A percentile compares a stretch with the other conserved stretches of the same genome.
Conservation (phyloP, 2,329 filamentous ascomycete species). For the Kalmusia sp. region DNA sequence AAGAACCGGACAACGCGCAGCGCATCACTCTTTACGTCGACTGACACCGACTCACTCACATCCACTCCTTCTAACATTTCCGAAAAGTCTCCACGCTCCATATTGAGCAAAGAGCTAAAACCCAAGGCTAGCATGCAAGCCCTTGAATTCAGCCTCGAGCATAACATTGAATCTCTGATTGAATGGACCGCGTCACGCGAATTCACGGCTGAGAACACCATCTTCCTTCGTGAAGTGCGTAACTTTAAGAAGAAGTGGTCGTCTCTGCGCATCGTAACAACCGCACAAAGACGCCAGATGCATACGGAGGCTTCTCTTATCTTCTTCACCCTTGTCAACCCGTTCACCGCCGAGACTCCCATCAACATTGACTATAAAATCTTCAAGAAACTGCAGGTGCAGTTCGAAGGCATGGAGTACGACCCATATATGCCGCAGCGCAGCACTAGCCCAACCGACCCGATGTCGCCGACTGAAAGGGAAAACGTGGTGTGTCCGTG, state of each 20-base stretch:
- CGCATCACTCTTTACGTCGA: constrained; percentile 24
- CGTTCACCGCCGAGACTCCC: constrained; percentile 44
- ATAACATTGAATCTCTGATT: constrained; percentile 45
- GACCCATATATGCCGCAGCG: constrained; percentile 42
- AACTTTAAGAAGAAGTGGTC: constrained; percentile 47
- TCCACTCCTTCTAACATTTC: constrained; percentile 29
- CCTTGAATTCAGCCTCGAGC: constrained; percentile 42
- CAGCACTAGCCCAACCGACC: constrained; percentile 28
- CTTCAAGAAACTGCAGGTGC: constrained; percentile 41
- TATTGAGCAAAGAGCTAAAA: constrained; percentile 37
- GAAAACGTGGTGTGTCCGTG: constrained; percentile 48
- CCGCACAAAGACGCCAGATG: constrained; percentile 43
- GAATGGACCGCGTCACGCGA: constrained; percentile 44
- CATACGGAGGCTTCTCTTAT: constrained; percentile 47
- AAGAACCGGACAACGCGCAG: constrained; percentile 24
- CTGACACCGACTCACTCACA: constrained; percentile 35
- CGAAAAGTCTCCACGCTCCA: constrained; percentile 28
- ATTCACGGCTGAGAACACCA: constrained; percentile 47
- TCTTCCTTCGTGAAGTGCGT: constrained; percentile 48
- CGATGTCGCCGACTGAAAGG: constrained; percentile 27
- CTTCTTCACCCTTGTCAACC: constrained; percentile 47
- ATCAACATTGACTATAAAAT: constrained; percentile 51
- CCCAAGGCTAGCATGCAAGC: constrained; percentile 46
- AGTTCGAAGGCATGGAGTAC: constrained; percentile 42
- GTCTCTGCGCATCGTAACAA: constrained; percentile 31